Evolutionary conservation across 129 eudicot genomes (phyloP), one percentile per base, ranked within the genome.

Genomic region (Cynara cardunculus): DNA sequence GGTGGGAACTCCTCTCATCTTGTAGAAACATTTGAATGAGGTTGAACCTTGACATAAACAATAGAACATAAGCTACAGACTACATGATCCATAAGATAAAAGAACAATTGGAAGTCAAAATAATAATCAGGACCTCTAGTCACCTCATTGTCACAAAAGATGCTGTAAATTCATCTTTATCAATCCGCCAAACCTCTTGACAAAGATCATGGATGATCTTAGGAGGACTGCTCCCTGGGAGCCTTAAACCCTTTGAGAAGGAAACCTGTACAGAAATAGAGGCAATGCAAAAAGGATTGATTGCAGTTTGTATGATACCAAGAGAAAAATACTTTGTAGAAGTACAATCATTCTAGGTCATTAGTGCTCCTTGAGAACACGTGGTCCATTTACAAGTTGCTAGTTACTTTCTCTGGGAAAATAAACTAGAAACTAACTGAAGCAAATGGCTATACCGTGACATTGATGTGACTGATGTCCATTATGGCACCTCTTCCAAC

Each of bases 81-180:
- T 39, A 13, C 30, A 35, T 70, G 21, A 39, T 70, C 41, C n/a
- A 72, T 27, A 66, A 67, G 25, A 83, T 76, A 71, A 71, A 34
- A 68, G 35, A 53, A 64, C 34, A 64, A 5, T 66, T 11, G 66
- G 27, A 65, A 35, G 59, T 44, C 25, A 24, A 73, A 66, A 73
- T 30, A 26, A 44, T 49, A 80, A 67, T 46, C 27, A 71, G 77
- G 61, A 71, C 56, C 73, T 77, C 28, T 13, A 84, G 9, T 34
- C 65, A 89, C 99, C 99, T 96, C 99, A 92, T 96, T 69, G 87
- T 88, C 69, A 93, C 95, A 84, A 82, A 96, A 73, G 97, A 96
- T 21, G 89, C 77, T 78, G 90, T 86, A 31, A 79, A 73, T 82
- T 96, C 99, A 83, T 96, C 99, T 86, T 96, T 96, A 82, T 96